Base-by-base conservation (phyloP, 2,329 filamentous ascomycete species). In the Fusarium zealandicum region DNA sequence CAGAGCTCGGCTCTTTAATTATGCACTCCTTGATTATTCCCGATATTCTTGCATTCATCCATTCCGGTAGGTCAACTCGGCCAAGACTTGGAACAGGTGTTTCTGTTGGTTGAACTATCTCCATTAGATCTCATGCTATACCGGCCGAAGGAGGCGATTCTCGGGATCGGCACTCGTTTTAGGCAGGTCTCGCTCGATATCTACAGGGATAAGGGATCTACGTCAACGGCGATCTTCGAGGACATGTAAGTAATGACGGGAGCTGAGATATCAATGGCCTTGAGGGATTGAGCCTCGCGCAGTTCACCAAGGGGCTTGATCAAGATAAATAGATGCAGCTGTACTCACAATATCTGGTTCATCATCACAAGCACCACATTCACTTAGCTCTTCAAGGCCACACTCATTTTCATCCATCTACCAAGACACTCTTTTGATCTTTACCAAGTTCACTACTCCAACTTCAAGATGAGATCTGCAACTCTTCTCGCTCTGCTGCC, bases 401-500 rank as follows among this genome's bases (percentile, higher is more conserved):
- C 58, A 47, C 35, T 63, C 43, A 32, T 40, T 40, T 49, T 61
- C 39, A 36, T 6, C 39, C 46, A 28, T 9, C 22, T 7, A 41
- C 4, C 16, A 47, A 31, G 43, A 60, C 33, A 35, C 46, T 61
- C 45, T 54, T 58, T 46, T 20, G 11, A 49, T 30, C 22, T 56
- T 30, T 32, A 45, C n/a, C 40, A 45, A 45, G 45, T 51, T 50
- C 32, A 39, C 16, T 32, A 22, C 35, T 33, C 20, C 17, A 54
- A 28, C 10, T 30, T 16, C 42, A 74, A 59, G 12, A 74, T 74
- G 72, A 69, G 65, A 51, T 56, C 64, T 53, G 62, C 69, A 37
- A 63, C 68, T 64, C 64, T 74, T 35, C 70, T 75, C 54, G 67
- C 69, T 53, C 61, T 71, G 45, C 59, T 74, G 12, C 69, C 70